Base-by-base conservation (phyloP, 176 grass and related monocot species). In the Aegilops umbellulata region DNA sequence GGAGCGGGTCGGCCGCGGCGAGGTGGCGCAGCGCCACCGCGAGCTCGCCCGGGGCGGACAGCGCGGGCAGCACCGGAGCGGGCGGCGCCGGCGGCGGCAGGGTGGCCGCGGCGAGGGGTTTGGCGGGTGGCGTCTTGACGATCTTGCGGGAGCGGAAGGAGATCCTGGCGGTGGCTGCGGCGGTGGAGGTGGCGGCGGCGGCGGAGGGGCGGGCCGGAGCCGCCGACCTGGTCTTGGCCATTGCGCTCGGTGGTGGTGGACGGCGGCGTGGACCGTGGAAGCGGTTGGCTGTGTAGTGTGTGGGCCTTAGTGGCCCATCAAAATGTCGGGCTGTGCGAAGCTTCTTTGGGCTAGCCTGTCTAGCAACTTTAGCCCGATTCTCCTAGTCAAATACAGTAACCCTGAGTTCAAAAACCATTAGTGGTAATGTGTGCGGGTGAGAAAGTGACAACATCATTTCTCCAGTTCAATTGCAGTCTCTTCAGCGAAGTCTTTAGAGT, bases 121-220 rank as follows among this genome's bases (percentile, higher is more conserved):
- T 84, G 4, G 85, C 9, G 8, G 38, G 20, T 31, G 77, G 17
- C 0, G 71, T 69, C 29, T 86, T 85, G 77, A 91, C 51, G 47
- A 91, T 91, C 32, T 94, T 91, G 4, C 89, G 83, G 65, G 86
- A 86, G 32, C 89, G 84, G 58, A 91, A 83, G 31, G 89, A 78
- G 76, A 91, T 89, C 68, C 76, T 74, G 19, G 70, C 5, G 55
- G n/a, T 22, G 24, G 80, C 1, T 36, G 68, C 3, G 63, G 64
- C 3, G 82, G 31, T n/a, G 35, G 78, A 1, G 47, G 61, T 25
- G 57, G 82, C 51, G 84, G 74, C 51, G 84, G 74, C 1, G 80
- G 34, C 15, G 69, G 44, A 55, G 49, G 83, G 32, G 62, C 49
- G 69, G 61, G 88, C 39, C 42, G 46, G 8, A 31, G 31, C 53